Conservation (phyloP, 2,329 filamentous ascomycete species). For the Beauveria medogensis region DNA sequence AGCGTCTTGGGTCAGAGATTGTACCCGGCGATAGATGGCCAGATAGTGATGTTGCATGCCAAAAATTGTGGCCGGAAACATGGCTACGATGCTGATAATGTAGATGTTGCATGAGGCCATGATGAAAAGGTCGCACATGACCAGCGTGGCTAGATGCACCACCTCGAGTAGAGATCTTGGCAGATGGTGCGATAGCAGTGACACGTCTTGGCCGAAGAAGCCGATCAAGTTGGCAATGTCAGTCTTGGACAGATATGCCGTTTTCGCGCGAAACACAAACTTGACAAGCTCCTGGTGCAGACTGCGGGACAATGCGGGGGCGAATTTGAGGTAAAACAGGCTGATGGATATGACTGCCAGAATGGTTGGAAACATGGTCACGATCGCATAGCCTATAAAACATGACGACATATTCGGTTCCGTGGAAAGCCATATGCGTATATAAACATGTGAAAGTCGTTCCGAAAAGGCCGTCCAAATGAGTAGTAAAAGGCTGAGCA, state of each 20-base stretch:
- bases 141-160: constrained; percentile 17
- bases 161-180: constrained; percentile 12
- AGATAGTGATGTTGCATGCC: constrained; percentile 25
- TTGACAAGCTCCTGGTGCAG: neutral
- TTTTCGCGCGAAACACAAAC: constrained; percentile 4
- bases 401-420: neutral
- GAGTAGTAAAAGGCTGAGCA: neutral
- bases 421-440: constrained; percentile 11
- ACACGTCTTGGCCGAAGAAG: constrained; percentile 21
- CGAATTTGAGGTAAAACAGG: neutral
- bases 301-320: neutral
- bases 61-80: constrained; percentile 18
- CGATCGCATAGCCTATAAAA: neutral
- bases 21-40: constrained; percentile 26
- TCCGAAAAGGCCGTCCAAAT: neutral
- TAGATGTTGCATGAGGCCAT: constrained; percentile 19
- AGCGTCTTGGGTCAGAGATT: constrained; percentile 27
- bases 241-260: constrained; percentile 16
- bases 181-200: constrained; percentile 18
- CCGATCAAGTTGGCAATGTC: constrained; percentile 16
- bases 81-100: constrained; percentile 20
- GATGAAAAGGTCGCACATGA: constrained; percentile 13
- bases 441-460: neutral
- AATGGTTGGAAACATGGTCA: neutral
- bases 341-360: neutral